These are phyloP conservation scores for Talaromyces albobiverticillius DNA, from an alignment of 2,329 filamentous ascomycete species.

Conservation along the genomic window DNA sequence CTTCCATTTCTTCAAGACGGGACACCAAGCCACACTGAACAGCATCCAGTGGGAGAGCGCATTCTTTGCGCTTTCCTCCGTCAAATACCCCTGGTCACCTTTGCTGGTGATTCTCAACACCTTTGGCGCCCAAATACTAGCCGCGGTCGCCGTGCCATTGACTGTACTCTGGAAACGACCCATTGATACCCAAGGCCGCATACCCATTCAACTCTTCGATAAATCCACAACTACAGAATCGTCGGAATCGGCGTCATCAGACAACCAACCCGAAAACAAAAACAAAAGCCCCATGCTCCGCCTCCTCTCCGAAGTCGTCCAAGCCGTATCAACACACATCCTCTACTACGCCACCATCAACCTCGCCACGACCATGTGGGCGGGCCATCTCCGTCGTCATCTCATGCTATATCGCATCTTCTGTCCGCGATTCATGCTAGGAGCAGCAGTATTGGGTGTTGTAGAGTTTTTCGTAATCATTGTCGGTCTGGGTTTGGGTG, in stretches of 20 bases:
- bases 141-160: conserved; percentile 74
- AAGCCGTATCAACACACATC: conserved; percentile 70
- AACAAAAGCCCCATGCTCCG: conserved; percentile 26
- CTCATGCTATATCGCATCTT: conserved; percentile 97
- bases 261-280: neutral
- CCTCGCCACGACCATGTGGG: conserved; percentile 85
- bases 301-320: conserved; percentile 67
- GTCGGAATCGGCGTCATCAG: conserved; percentile 15
- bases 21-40: conserved; percentile 83
- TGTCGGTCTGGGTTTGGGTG: conserved; percentile 65
- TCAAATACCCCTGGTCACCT: conserved; percentile 88
- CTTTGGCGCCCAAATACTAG: conserved; percentile 83
- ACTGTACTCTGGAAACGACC: conserved; percentile 85
- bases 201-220: conserved; percentile 18
- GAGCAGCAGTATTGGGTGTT: conserved; percentile 66
- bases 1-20: conserved; percentile 97
- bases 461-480: conserved; percentile 73
- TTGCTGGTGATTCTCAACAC: conserved; percentile 80
- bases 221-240: conserved; percentile 17
- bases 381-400: conserved; percentile 81
- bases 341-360: conserved; percentile 80
- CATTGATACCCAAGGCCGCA: conserved; percentile 62
- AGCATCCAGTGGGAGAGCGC: conserved; percentile 95
- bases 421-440: conserved; percentile 84
- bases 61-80: conserved; percentile 79